These are phyloP conservation scores for Tillandsia fasciculata DNA, from an alignment of 176 grass and related monocot genomes.

Conservation along the genomic window DNA sequence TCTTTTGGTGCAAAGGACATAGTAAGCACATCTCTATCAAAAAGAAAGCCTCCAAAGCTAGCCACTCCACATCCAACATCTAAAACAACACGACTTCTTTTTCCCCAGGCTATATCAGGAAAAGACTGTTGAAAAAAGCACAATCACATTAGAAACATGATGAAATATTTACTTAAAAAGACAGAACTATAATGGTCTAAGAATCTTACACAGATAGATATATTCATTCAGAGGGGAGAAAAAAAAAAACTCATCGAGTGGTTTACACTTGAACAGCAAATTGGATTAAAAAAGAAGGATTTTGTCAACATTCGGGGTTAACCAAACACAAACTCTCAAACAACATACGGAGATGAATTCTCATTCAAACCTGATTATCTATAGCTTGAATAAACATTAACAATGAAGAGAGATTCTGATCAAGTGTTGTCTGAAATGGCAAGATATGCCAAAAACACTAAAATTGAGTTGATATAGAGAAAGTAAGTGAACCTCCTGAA, in stretches of 20 bases:
- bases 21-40: constrained; percentile 67
- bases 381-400: too few relatives aligned
- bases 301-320: too few relatives aligned
- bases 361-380: too few relatives aligned
- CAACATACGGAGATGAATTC: too few relatives aligned
- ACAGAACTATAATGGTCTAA: too few relatives aligned
- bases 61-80: constrained; percentile 97
- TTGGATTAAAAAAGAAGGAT: background rate
- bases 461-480: background rate
- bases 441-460: too few relatives aligned
- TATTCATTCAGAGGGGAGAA: too few relatives aligned
- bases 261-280: background rate
- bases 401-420: too few relatives aligned
- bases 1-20: constrained; percentile 97
- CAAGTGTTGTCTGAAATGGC: too few relatives aligned
- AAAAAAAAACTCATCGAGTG: too few relatives aligned
- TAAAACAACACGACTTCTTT: constrained; percentile 46
- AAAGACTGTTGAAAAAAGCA: constrained; percentile 21
- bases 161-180: background rate
- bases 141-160: background rate
- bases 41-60: constrained; percentile 83
- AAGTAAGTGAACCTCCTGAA: background rate
- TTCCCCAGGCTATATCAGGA: constrained; percentile 55
- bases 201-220: too few relatives aligned
- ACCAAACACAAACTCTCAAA: too few relatives aligned